phyloP scores from a whole-genome alignment of 2,329 filamentous ascomycete genomes.

The Dactylellina parvicollis region DNA sequence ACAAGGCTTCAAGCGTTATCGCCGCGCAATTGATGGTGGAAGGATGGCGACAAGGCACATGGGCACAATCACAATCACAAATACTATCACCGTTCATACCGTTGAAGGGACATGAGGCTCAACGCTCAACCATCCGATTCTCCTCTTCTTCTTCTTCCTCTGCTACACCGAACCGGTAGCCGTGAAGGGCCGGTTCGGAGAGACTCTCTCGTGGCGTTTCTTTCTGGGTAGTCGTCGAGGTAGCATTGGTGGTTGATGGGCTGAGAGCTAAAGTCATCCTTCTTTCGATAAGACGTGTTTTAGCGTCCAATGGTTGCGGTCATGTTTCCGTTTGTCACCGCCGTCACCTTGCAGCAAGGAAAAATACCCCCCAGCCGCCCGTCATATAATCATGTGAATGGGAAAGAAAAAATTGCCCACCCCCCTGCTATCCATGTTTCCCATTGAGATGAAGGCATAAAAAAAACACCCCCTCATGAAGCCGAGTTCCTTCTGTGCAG shows the following conservation, averaged over 20 bases:
- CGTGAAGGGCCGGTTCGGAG: slow-evolving; percentile 31
- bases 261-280: neutral
- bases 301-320: slow-evolving; percentile 18
- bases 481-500: too few species aligned
- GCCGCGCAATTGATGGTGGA: slow-evolving; percentile 31
- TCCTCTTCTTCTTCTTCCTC: neutral
- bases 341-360: slow-evolving; percentile 49
- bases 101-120: slow-evolving; percentile 34
- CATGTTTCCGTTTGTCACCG: slow-evolving; percentile 48
- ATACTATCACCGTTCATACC: slow-evolving; percentile 29
- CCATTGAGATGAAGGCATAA: neutral
- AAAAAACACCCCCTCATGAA: too few species aligned
- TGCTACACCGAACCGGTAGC: slow-evolving; percentile 27
- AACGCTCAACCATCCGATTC: neutral
- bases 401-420: neutral
- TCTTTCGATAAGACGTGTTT: slow-evolving; percentile 40
- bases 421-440: neutral
- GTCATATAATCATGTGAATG: neutral
- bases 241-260: slow-evolving; percentile 17
- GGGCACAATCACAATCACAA: slow-evolving; percentile 4
- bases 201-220: slow-evolving; percentile 6
- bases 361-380: slow-evolving; percentile 5
- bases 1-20: slow-evolving; percentile 32
- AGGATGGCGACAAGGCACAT: slow-evolving; percentile 42
- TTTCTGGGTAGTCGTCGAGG: neutral